Conservation (phyloP, 148 eudicot genomes). For the Amaranthus hypochondriacus region DNA sequence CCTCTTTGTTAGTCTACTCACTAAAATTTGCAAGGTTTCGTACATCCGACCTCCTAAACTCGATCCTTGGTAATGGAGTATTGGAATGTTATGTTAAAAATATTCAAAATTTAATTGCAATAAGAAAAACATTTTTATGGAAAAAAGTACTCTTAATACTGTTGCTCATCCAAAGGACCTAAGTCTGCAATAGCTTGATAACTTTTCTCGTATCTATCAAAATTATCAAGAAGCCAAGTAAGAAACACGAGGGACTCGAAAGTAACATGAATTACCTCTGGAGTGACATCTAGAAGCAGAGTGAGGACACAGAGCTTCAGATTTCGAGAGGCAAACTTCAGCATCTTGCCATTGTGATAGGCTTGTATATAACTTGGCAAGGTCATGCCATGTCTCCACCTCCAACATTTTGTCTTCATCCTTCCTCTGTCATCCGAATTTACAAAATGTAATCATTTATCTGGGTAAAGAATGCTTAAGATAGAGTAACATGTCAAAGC, state of each 20-base stretch:
- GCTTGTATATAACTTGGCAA: conserved; percentile 68
- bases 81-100: no score
- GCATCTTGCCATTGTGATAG: conserved; percentile 83
- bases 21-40: no score
- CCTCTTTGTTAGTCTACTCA: no score
- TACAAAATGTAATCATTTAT: neutral
- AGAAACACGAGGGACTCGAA: neutral
- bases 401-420: conserved; percentile 48
- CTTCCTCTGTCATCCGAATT: conserved; percentile 42
- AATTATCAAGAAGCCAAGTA: neutral
- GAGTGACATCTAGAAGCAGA: conserved; percentile 75
- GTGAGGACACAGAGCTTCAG: conserved; percentile 59
- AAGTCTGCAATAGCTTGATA: neutral
- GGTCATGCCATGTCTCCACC: conserved; percentile 93
- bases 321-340: conserved; percentile 72
- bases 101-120: no score
- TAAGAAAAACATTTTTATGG: no score
- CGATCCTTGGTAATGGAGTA: no score
- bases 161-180: neutral
- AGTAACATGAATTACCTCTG: conserved; percentile 40
- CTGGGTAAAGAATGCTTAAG: neutral
- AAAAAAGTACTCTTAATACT: neutral
- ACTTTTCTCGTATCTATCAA: neutral
- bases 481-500: neutral
- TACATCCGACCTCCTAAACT: no score